Evolutionary conservation across 768 basidiomycete species (phyloP).

Genomic region (Mycena capillaripes): DNA sequence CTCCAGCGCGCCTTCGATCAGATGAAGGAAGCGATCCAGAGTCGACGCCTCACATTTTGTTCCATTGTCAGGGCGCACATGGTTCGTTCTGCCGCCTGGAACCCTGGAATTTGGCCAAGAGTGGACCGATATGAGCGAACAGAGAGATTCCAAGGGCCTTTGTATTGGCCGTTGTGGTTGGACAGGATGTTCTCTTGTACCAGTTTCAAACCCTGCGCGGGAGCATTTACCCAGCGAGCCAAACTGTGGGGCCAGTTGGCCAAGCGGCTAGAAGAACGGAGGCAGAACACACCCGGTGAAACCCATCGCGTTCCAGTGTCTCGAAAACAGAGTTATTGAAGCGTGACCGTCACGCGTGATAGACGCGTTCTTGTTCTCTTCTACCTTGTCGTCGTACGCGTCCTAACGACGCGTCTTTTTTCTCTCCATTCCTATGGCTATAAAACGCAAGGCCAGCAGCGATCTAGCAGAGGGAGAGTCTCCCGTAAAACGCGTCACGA

Average conservation of each 20-base stretch:
- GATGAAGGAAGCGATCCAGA: background rate
- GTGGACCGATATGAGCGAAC: constrained; percentile 83
- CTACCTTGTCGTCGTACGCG: background rate
- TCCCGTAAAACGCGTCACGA: constrained; percentile 50
- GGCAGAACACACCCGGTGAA: constrained; percentile 66
- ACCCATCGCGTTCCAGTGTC: constrained; percentile 65
- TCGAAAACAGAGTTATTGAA: no score
- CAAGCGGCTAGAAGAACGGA: constrained; percentile 11
- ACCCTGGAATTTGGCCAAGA: constrained; percentile 67
- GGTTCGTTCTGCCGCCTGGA: constrained; percentile 71
- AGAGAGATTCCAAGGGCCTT: constrained; percentile 78
- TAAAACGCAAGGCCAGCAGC: constrained; percentile 60
- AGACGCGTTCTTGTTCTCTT: no score
- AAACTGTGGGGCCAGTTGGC: constrained; percentile 59
- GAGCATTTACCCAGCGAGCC: constrained; percentile 89
- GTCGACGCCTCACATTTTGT: constrained; percentile 72
- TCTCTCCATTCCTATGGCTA: constrained; percentile 46
- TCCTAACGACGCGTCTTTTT: background rate
- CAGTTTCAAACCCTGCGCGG: constrained; percentile 75
- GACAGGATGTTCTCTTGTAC: constrained; percentile 76
- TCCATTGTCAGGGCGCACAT: constrained; percentile 87
- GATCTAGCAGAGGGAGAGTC: constrained; percentile 36
- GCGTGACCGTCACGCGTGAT: no score
- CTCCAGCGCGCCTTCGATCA: background rate
- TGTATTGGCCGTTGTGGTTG: constrained; percentile 77